phyloP scores from a whole-genome alignment of 306 rosid genomes.

The Vicia sativa region DNA sequence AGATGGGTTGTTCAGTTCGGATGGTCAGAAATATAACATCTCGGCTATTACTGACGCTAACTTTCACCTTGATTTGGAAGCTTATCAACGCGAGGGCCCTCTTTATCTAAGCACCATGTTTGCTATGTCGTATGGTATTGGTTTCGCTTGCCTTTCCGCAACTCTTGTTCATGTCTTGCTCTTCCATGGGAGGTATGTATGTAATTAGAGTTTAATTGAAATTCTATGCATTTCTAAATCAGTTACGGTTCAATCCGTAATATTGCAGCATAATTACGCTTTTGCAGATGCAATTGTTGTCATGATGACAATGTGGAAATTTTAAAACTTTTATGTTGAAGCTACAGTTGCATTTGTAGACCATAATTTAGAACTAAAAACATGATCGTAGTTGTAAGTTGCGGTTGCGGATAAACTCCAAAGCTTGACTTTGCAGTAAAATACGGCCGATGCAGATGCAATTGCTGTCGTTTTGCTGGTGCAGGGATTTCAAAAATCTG shows the following conservation, averaged over 20 bases:
- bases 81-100: no score
- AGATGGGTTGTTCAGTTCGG: constrained; percentile 64
- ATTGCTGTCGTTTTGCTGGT: no score
- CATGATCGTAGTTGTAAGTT: no score
- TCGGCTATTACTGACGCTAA: constrained; percentile 67
- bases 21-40: constrained; percentile 69
- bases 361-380: no score
- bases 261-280: not conserved
- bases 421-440: no score
- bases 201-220: not conserved
- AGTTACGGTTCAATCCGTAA: not conserved
- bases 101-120: no score
- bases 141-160: no score
- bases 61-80: constrained; percentile 72
- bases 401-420: no score
- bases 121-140: no score
- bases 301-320: not conserved
- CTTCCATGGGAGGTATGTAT: constrained; percentile 71
- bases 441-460: no score
- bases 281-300: not conserved
- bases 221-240: not conserved
- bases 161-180: constrained; percentile 71
- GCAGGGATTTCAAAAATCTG: no score
- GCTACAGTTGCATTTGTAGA: not conserved
- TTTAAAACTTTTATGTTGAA: no score